phyloP scores from a whole-genome alignment of 768 basidiomycete genomes.

The Termitomyces sp. region DNA sequence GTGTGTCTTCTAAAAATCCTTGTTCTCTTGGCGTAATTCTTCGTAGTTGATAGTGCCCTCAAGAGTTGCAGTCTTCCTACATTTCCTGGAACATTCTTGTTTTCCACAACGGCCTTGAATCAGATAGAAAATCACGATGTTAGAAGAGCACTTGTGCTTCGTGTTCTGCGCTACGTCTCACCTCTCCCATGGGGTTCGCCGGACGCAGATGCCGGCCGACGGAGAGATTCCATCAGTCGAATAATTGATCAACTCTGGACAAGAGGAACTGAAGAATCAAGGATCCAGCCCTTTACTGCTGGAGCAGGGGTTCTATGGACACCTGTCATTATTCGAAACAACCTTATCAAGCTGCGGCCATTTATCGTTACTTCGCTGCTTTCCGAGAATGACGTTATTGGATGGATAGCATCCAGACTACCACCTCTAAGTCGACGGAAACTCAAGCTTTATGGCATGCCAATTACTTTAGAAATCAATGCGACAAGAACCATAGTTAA shows the following conservation, averaged over 20 bases:
- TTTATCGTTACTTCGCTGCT: conserved; percentile 4
- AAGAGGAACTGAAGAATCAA: conserved; percentile 19
- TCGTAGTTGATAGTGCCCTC: conserved; percentile 38
- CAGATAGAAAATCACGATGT: conserved; percentile 28
- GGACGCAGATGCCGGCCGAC: conserved; percentile 55
- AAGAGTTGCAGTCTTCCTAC: conserved; percentile 32
- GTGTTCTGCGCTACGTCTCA: conserved; percentile 65
- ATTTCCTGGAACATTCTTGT: conserved; percentile 43
- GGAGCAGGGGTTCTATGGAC: conserved; percentile 65
- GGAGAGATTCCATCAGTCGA: conserved; percentile 34
- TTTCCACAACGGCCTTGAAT: conserved; percentile 31
- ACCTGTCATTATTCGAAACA: conserved; percentile 35
- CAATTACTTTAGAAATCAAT: conserved; percentile 31
- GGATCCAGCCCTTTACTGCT: conserved; percentile 35
- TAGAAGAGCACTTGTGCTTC: conserved; percentile 38
- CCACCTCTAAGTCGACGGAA: conserved; percentile 38
- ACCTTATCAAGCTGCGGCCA: conserved; percentile 16
- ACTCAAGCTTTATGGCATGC: conserved; percentile 16
- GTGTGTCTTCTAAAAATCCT: conserved; percentile 19
- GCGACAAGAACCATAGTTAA: conserved; percentile 27
- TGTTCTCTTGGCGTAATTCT: background rate
- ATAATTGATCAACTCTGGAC: conserved; percentile 48
- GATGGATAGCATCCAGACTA: conserved; percentile 61
- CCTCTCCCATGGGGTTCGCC: conserved; percentile 73
- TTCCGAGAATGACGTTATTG: conserved; percentile 21